Percentiles rank a stretch among this genome's conserved stretches.
Conservation (phyloP, 306 rosid species). For the Fagus crenata region DNA sequence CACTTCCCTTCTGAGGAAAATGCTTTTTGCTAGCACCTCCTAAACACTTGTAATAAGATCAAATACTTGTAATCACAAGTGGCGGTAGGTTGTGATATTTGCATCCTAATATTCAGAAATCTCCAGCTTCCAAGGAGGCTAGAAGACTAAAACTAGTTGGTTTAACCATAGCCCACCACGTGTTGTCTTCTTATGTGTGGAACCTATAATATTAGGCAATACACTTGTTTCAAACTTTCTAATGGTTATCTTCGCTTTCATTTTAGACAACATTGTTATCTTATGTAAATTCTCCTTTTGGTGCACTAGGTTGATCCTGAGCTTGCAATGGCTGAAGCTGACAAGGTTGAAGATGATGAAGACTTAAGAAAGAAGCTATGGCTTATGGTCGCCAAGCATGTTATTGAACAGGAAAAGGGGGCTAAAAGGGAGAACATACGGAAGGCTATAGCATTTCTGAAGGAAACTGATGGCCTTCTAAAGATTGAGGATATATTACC, state of each 20-base stretch:
- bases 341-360: conserved; percentile 95
- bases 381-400: conserved; percentile 98
- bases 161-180: conserved; percentile 23
- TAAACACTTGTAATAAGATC: too few species aligned
- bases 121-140: background rate
- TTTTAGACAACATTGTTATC: conserved; percentile 8
- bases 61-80: too few species aligned
- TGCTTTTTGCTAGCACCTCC: too few species aligned
- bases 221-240: conserved; percentile 18
- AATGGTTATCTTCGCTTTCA: background rate
- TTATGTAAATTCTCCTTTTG: conserved; percentile 29
- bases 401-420: conserved; percentile 91
- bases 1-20: too few species aligned
- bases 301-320: conserved; percentile 82
- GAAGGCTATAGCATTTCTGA: conserved; percentile 96
- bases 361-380: conserved; percentile 98
- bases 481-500: conserved; percentile 96
- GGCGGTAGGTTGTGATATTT: background rate
- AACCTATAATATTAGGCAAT: background rate
- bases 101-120: conserved; percentile 3
- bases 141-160: conserved; percentile 27
- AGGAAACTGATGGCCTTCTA: conserved; percentile 94
- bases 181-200: conserved; percentile 5
- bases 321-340: conserved; percentile 99
- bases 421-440: conserved; percentile 96